Evolutionary conservation across 768 basidiomycete genomes (phyloP).

Genomic region (Coprinopsis sp.): DNA sequence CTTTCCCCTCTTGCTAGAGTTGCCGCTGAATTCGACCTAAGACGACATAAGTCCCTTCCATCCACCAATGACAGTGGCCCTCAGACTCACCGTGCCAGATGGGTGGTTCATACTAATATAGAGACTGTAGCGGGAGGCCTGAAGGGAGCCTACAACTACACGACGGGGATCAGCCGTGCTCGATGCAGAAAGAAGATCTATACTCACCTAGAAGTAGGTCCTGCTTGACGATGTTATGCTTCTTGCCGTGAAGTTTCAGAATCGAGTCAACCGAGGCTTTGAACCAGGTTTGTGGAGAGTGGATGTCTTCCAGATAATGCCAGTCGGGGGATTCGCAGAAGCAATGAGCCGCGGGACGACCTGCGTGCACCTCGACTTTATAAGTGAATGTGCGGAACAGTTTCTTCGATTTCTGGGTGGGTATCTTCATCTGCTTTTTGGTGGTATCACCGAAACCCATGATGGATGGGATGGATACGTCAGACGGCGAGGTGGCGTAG

Average conservation of each 20-base stretch:
- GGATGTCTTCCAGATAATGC: constrained; percentile 21
- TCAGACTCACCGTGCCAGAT: constrained; percentile 17
- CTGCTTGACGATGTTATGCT: constrained; percentile 20
- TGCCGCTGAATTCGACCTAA: constrained; percentile 19
- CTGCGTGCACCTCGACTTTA: constrained; percentile 12
- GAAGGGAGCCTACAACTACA: constrained; percentile 16
- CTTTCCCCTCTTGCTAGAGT: constrained; percentile 14
- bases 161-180: neutral
- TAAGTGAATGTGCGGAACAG: constrained; percentile 12
- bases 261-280: constrained; percentile 19
- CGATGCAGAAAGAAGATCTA: neutral
- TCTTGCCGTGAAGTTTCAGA: constrained; percentile 14
- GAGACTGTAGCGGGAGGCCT: constrained; percentile 18
- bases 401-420: constrained; percentile 8
- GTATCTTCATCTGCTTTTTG: constrained; percentile 4
- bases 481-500: constrained; percentile 17
- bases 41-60: neutral
- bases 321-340: constrained; percentile 23
- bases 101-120: constrained; percentile 21
- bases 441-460: constrained; percentile 12
- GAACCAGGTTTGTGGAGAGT: constrained; percentile 22
- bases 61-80: neutral
- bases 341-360: constrained; percentile 19
- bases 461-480: constrained; percentile 13
- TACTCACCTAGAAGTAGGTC: constrained; percentile 20